Evolutionary conservation across 2,329 filamentous ascomycete species (phyloP).

Genomic region (Pseudogymnoascus verrucosus): DNA sequence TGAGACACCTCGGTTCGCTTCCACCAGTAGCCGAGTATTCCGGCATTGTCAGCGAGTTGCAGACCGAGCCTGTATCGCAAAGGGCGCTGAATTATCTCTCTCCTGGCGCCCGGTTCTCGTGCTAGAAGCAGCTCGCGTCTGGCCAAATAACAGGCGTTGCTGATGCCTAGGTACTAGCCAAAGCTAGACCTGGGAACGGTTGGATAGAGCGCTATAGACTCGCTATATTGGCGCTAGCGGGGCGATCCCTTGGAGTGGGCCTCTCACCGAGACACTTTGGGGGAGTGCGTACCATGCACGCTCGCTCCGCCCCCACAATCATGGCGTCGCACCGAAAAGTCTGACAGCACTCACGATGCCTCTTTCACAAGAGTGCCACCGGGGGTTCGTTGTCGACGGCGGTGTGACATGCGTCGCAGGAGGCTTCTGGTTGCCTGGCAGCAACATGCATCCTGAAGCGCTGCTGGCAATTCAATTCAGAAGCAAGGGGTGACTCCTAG

Average conservation of each 20-base stretch:
- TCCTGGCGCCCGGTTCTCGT: background rate
- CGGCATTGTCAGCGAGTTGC: background rate
- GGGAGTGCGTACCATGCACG: background rate
- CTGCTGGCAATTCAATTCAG: too few species aligned
- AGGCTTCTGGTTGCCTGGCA: background rate
- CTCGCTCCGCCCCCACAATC: background rate
- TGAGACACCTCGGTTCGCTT: background rate
- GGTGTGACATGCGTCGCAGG: background rate
- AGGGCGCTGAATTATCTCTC: background rate
- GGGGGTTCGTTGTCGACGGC: background rate
- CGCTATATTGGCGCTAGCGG: background rate
- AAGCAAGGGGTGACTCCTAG: background rate
- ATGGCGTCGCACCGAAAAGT: background rate
- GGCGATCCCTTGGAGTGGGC: background rate
- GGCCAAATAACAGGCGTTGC: background rate
- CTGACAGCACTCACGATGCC: background rate
- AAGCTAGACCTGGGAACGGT: background rate
- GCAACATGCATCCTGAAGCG: background rate
- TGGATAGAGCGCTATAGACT: background rate
- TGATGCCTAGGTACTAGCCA: background rate
- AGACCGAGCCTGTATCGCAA: background rate
- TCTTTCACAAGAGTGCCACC: background rate
- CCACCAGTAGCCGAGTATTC: background rate
- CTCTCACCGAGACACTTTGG: background rate
- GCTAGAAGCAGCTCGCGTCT: background rate